Percentiles rank a stretch among this genome's conserved stretches.
phyloP scores from a whole-genome alignment of 208 protist species.

The Borovskyia barvae region DNA sequence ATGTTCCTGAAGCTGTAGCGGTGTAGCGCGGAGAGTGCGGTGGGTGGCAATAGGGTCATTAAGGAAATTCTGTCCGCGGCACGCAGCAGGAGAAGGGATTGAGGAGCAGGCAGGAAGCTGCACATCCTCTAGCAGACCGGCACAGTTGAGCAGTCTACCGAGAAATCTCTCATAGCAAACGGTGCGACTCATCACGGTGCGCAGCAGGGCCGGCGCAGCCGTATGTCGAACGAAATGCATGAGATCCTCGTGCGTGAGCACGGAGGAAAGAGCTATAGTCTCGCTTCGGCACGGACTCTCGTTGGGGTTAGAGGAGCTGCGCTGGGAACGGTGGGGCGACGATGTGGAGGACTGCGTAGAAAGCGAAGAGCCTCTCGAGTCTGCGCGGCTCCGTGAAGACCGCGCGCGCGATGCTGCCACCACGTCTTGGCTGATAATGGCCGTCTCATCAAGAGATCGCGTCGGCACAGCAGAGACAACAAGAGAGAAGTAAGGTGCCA shows the following conservation, averaged over 20 bases:
- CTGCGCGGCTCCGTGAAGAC: constrained; percentile 12
- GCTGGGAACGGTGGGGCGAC: constrained; percentile 1
- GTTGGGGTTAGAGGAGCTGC: not conserved
- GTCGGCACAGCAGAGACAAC: constrained; percentile 37
- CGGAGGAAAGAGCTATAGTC: too few species aligned
- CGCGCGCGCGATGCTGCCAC: constrained; percentile 39
- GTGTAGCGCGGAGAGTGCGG: not conserved
- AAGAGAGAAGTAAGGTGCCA: constrained; percentile 49
- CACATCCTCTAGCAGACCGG: constrained; percentile 11
- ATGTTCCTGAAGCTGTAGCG: constrained; percentile 20
- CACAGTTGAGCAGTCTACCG: constrained; percentile 9
- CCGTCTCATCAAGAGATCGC: constrained; percentile 36
- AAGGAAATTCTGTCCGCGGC: constrained; percentile 6
- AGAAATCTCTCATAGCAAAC: constrained; percentile 16
- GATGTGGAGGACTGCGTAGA: not conserved
- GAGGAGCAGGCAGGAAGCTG: not conserved
- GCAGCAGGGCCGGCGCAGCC: constrained; percentile 9
- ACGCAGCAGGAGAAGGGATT: constrained; percentile 15
- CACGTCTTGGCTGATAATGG: constrained; percentile 61
- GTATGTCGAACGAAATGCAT: constrained; percentile 6
- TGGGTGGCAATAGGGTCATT: not conserved
- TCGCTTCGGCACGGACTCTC: too few species aligned
- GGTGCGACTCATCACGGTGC: constrained; percentile 1
- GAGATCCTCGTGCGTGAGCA: constrained; percentile 16
- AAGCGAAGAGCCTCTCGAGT: constrained; percentile 11